Percentiles rank a stretch among this genome's conserved stretches.
phyloP scores from a whole-genome alignment of 768 basidiomycete species.

The Boletus insuetus region DNA sequence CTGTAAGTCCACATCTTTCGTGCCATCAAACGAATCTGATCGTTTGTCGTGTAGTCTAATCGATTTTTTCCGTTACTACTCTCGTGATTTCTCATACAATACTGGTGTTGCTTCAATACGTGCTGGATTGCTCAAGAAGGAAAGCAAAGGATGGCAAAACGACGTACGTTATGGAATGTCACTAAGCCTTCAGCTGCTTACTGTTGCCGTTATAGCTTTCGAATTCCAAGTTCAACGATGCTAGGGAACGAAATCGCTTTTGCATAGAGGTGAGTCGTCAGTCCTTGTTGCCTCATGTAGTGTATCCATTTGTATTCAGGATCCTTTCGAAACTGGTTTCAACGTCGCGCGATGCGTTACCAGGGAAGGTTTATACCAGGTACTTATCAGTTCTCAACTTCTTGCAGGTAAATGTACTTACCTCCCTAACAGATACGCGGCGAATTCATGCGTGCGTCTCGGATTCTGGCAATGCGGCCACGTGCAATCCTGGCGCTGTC shows the following conservation, averaged over 20 bases:
- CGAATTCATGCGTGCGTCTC: slow-evolving; percentile 94
- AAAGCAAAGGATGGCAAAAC: slow-evolving; percentile 91
- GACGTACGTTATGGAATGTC: slow-evolving; percentile 55
- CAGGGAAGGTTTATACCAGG: slow-evolving; percentile 92
- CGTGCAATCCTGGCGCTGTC: slow-evolving; percentile 80
- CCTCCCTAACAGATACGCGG: slow-evolving; percentile 79
- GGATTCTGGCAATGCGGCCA: slow-evolving; percentile 77
- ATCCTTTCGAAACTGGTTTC: slow-evolving; percentile 95
- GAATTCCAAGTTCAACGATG: slow-evolving; percentile 56
- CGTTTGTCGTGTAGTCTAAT: slow-evolving; percentile 61
- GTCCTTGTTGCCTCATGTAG: neutral
- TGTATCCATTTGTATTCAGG: slow-evolving; percentile 44
- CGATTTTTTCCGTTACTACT: slow-evolving; percentile 97
- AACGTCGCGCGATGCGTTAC: slow-evolving; percentile 98
- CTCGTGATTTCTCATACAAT: slow-evolving; percentile 90
- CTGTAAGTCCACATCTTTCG: slow-evolving; percentile 50
- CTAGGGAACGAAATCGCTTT: slow-evolving; percentile 87
- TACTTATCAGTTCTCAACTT: slow-evolving; percentile 28
- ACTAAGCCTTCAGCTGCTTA: slow-evolving; percentile 3
- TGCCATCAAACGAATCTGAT: slow-evolving; percentile 3
- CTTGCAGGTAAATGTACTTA: neutral
- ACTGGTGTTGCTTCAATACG: slow-evolving; percentile 90
- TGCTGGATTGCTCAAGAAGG: slow-evolving; percentile 85
- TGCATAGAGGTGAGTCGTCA: slow-evolving; percentile 79
- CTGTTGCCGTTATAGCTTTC: slow-evolving; percentile 40